These are phyloP conservation scores for Isatis tinctoria DNA, from an alignment of 345 rosid genomes.

Conservation along the genomic window DNA sequence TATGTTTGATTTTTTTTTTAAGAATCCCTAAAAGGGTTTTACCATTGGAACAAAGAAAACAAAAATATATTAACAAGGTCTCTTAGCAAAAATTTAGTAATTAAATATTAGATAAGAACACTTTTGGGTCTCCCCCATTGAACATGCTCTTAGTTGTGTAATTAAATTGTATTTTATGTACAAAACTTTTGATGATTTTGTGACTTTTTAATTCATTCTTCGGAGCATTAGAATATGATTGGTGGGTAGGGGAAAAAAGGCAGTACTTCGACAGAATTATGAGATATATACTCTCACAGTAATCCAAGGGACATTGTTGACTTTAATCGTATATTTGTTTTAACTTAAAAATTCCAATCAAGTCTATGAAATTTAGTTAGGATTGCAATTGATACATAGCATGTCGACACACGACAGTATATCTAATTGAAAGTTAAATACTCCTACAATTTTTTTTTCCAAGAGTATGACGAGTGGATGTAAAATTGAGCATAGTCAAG, in stretches of 20 bases:
- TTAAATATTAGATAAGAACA: no score
- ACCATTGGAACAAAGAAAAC: no score
- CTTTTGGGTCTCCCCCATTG: no score
- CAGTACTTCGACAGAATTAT: neutral
- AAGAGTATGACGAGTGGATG: neutral
- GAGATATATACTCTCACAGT: neutral
- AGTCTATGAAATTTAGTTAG: neutral
- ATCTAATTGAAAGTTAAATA: neutral
- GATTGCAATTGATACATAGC: neutral
- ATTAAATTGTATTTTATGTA: neutral
- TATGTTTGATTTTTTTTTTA: no score
- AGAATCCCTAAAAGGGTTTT: no score
- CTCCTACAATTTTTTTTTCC: neutral
- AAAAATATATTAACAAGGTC: no score
- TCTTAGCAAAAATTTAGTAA: no score
- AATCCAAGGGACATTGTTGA: conserved; percentile 12
- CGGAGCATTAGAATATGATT: neutral
- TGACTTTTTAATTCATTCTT: neutral
- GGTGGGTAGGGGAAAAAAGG: neutral
- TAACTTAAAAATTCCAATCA: neutral
- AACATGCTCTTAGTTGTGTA: neutral
- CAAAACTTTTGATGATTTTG: neutral
- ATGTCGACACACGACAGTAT: conserved; percentile 14
- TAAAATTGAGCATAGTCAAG: conserved; percentile 6
- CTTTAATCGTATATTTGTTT: neutral